Conservation (phyloP, 2,329 filamentous ascomycete genomes). For the Pseudocercospora ulei region DNA sequence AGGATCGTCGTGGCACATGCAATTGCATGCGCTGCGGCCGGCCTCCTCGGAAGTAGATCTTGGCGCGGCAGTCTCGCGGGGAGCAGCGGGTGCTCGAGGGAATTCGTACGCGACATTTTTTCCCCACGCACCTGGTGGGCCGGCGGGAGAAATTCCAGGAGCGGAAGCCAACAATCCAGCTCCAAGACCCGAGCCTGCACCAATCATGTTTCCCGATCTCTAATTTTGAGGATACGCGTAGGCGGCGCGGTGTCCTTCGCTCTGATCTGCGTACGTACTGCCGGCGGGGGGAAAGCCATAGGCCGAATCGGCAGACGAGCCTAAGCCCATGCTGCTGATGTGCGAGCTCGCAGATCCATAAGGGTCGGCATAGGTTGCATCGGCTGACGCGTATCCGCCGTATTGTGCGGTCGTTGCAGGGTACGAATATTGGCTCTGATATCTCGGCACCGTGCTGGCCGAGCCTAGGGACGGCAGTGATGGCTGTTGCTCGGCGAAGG, state of each 20-base stretch:
- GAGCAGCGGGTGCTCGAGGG: too few species aligned
- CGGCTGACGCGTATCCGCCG: background rate
- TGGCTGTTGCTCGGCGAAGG: conserved; percentile 1
- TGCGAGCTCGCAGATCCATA: conserved; percentile 6
- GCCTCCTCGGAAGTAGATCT: too few species aligned
- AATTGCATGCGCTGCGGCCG: too few species aligned
- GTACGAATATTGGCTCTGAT: background rate
- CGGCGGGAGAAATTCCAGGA: too few species aligned
- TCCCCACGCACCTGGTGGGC: too few species aligned
- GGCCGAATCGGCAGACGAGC: background rate
- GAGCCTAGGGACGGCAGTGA: conserved; percentile 1
- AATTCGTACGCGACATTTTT: too few species aligned
- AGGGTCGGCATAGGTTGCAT: conserved; percentile 1
- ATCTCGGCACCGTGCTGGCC: conserved; percentile 1
- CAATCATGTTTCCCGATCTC: too few species aligned
- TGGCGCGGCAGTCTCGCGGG: too few species aligned
- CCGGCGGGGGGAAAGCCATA: conserved; percentile 1
- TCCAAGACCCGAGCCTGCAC: too few species aligned
- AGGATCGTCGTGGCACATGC: too few species aligned
- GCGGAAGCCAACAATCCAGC: too few species aligned
- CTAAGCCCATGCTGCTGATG: conserved; percentile 4
- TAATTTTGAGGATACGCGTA: background rate
- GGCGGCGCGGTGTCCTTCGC: conserved; percentile 3
- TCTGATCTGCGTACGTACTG: conserved; percentile 1
- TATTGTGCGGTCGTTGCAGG: background rate